Evolutionary conservation across 495 filamentous ascomycete species (phyloP), one percentile per base, ranked within the genome.

Genomic region (Acidiella bohemica): DNA sequence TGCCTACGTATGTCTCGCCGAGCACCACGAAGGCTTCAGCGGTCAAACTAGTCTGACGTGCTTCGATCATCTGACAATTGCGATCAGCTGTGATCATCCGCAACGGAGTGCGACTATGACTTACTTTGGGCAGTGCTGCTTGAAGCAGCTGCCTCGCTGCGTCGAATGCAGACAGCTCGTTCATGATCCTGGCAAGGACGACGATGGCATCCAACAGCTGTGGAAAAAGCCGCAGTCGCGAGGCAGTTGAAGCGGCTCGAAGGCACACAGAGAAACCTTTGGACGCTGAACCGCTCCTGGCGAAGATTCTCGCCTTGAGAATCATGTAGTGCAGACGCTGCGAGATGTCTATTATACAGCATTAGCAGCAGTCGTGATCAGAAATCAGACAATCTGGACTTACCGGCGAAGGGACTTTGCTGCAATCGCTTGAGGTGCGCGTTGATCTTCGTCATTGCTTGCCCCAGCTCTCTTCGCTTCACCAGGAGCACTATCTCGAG

Each of bases 221-320:
- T 2, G 80, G 70, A 14, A 93, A 62, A 12, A 94, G 62, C 6
- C 76, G 67, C 1, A 81, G 72, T 27, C 78, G 69, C 67, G 80
- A 75, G 1, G 85, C 78, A 23, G 84, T 75, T 53, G 67, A 78
- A 2, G 83, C 81, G 2, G 87, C 90, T 16, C 83, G 70, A 52
- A 95, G 67, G 14, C 78, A 78, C 13, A 93, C 66, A 3, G 80
- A 84, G 54, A 95, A 90, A 1, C 81, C 90, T 47, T 78, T 79
- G 42, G 86, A 75, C 0, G 86, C 74, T 4, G 78, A 75, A 13
- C 80, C 81, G 40, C 70, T 69, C 53, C 68, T 68, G 34, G 75
- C 71, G 46, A 85, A 77, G 9, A 94, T 68, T 9, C 71, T 66
- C 0, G 79, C 82, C 57, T 95, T 95, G 32, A 75, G 54, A 17